These are phyloP conservation scores for Kondoa subrosea DNA, from an alignment of 768 basidiomycete genomes.

Conservation along the genomic window DNA sequence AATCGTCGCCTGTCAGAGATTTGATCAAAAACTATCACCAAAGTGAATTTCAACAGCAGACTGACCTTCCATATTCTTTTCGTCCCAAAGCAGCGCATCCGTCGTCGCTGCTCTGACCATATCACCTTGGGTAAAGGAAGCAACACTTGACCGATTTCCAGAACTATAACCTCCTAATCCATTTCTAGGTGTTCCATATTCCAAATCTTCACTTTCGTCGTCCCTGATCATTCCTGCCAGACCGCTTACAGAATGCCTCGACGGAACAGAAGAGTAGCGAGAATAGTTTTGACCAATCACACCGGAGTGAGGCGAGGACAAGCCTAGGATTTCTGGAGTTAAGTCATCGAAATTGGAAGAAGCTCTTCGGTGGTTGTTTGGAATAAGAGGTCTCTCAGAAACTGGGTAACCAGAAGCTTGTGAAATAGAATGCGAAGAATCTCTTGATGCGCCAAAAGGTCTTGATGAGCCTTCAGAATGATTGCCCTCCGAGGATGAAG, in stretches of 20 bases:
- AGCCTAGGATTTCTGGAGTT: constrained; percentile 1
- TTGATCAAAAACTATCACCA: not conserved
- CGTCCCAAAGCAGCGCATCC: constrained; percentile 24
- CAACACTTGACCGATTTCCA: not conserved
- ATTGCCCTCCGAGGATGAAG: not conserved
- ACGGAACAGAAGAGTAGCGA: not conserved
- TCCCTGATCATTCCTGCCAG: not conserved
- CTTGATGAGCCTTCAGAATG: not conserved
- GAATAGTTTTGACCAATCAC: not conserved
- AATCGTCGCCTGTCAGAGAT: constrained; percentile 19
- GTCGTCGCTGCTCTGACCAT: constrained; percentile 3
- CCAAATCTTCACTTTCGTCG: not conserved
- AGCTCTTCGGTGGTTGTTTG: not conserved
- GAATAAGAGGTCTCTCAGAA: not conserved
- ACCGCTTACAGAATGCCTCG: not conserved
- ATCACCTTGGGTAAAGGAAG: constrained; percentile 9
- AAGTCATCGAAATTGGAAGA: constrained; percentile 6
- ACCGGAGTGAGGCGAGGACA: not conserved
- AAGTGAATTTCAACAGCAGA: not conserved
- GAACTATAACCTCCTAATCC: no score
- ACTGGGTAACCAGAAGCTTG: not conserved
- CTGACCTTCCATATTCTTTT: constrained; percentile 23
- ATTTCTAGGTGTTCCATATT: not conserved
- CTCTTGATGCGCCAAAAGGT: not conserved
- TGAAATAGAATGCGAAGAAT: not conserved